Evolutionary conservation across 495 filamentous ascomycete species (phyloP).

Genomic region (Sabuloglossum arenarium): DNA sequence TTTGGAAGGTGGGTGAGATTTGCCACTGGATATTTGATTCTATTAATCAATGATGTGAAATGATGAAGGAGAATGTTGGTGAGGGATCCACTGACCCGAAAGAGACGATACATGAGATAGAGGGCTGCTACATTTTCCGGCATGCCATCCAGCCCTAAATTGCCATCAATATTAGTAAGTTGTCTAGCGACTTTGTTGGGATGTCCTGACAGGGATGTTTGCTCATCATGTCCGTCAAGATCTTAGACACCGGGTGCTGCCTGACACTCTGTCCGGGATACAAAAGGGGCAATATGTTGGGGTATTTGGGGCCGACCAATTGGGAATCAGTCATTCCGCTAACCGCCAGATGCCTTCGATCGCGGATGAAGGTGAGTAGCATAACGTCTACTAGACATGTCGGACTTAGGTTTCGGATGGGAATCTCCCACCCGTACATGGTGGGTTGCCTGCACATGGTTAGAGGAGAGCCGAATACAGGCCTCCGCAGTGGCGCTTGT

Average conservation of each 20-base stretch:
- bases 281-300: slow-evolving; percentile 51
- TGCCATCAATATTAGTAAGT: no score
- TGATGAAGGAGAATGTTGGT: no score
- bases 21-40: slow-evolving; percentile 13
- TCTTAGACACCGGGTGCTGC: slow-evolving; percentile 56
- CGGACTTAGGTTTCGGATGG: slow-evolving; percentile 29
- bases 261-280: slow-evolving; percentile 37
- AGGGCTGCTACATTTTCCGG: slow-evolving; percentile 66
- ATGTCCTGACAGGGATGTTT: no score
- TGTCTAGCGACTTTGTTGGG: no score
- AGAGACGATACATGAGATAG: slow-evolving; percentile 38
- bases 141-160: slow-evolving; percentile 37
- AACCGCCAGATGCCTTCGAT: slow-evolving; percentile 38
- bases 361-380: slow-evolving; percentile 54
- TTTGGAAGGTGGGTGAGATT: slow-evolving; percentile 12
- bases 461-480: background rate
- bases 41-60: background rate
- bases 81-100: background rate
- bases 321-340: slow-evolving; percentile 36
- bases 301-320: slow-evolving; percentile 51
- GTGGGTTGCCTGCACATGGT: background rate
- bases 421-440: background rate
- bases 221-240: slow-evolving; percentile 61
- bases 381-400: slow-evolving; percentile 56
- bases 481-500: background rate